Evolutionary conservation across 495 filamentous ascomycete genomes (phyloP).

Genomic region (Talaromyces ruber): DNA sequence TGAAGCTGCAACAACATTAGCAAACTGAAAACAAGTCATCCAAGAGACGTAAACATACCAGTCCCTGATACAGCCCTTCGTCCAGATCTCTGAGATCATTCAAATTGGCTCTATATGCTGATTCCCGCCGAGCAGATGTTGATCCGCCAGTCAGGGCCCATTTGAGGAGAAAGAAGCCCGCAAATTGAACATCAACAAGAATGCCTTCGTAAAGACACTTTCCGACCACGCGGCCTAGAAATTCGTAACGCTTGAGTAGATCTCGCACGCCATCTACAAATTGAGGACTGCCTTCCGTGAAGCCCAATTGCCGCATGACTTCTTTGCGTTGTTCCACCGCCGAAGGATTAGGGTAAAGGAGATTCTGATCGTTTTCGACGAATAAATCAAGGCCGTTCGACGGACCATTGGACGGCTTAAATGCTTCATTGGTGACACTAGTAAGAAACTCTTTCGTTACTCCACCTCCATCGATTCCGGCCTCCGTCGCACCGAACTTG

Average conservation of each 20-base stretch:
- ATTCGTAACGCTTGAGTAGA: conserved; percentile 74
- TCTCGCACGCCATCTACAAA: conserved; percentile 52
- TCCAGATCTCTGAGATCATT: conserved; percentile 94
- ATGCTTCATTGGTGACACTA: conserved; percentile 81
- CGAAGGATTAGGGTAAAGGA: conserved; percentile 83
- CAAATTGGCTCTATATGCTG: conserved; percentile 74
- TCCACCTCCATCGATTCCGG: conserved; percentile 93
- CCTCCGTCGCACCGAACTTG: conserved; percentile 75
- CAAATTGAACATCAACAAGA: conserved; percentile 87
- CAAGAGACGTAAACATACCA: conserved; percentile 42
- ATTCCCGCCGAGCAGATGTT: conserved; percentile 51
- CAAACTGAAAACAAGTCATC: neutral
- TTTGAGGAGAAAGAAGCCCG: conserved; percentile 91
- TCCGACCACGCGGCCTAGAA: conserved; percentile 83
- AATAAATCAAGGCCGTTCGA: conserved; percentile 53
- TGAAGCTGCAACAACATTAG: conserved; percentile 39
- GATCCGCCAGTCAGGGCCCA: conserved; percentile 74
- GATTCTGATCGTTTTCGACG: conserved; percentile 76
- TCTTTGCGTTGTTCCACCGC: conserved; percentile 66
- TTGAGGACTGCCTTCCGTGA: conserved; percentile 41
- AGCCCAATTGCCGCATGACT: conserved; percentile 41
- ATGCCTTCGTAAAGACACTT: conserved; percentile 99
- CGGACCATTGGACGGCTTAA: conserved; percentile 46
- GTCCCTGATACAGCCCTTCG: conserved; percentile 84
- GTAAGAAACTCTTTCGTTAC: conserved; percentile 98